These are phyloP conservation scores for Bolboschoenus planiculmis DNA, from an alignment of 176 grass and related monocot species.

Conservation along the genomic window DNA sequence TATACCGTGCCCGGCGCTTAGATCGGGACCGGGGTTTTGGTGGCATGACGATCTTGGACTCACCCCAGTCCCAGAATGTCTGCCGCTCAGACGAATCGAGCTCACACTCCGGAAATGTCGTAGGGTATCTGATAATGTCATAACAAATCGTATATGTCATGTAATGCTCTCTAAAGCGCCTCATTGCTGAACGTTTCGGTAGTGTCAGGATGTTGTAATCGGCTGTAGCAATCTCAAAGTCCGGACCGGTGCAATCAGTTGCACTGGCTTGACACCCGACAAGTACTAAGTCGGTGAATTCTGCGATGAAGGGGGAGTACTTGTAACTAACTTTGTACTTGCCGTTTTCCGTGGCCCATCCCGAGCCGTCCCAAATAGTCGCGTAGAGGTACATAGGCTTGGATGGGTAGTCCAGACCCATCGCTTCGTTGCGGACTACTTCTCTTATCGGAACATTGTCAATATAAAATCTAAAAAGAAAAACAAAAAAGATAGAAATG, in stretches of 20 bases:
- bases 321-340: conserved; percentile 66
- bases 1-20: not conserved
- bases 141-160: conserved; percentile 87
- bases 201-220: conserved; percentile 58
- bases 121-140: conserved; percentile 52
- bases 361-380: conserved; percentile 87
- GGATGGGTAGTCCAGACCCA: conserved; percentile 62
- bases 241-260: not conserved
- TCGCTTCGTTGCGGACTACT: conserved; percentile 30
- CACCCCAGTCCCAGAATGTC: conserved; percentile 61
- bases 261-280: conserved; percentile 35
- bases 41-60: conserved; percentile 60
- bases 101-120: conserved; percentile 67
- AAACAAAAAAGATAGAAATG: not conserved
- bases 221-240: conserved; percentile 35
- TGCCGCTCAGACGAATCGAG: conserved; percentile 48
- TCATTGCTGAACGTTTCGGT: conserved; percentile 64
- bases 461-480: conserved; percentile 44
- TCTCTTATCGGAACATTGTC: conserved; percentile 72
- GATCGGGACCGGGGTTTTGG: conserved; percentile 17
- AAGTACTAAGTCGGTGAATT: conserved; percentile 67
- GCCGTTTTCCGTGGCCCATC: conserved; percentile 67
- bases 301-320: conserved; percentile 62
- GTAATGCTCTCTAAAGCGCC: conserved; percentile 42
- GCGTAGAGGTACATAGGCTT: conserved; percentile 91